Evolutionary conservation across 2,329 filamentous ascomycete genomes (phyloP), one percentile per base, ranked within the genome.

Genomic region (Cladorrhinum sp.): DNA sequence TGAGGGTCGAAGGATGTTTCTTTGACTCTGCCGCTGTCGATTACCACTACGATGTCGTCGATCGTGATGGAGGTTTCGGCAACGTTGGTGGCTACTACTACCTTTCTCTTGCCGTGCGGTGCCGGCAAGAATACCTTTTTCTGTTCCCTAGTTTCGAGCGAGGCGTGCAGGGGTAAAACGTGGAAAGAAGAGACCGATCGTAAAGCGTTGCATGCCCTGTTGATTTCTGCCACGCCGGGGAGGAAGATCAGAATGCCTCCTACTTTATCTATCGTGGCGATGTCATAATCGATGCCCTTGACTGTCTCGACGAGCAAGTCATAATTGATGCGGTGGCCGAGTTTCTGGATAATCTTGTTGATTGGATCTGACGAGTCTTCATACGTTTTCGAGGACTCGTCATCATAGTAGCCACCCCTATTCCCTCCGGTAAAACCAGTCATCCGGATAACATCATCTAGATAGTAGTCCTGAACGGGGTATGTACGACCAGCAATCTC

Each of bases 61-160:
- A 99, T 99, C 0, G 95, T 99, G 72, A 99, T 98, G 1, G 95
- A 98, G 0, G 95, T 99, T 74, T 99, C 95, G 1, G 95, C 95
- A 2, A 99, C 93, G 69, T 99, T 99, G 50, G 95, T 99, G 1
- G 95, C 91, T 6, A 93, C 91, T 32, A 99, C 90, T 12, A 99
- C 85, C 75, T 99, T 99, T 36, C 95, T 84, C 75, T 91, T 93
- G 0, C 92, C 92, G 2, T 78, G 73, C 0, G 93, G 93, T 3
- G 95, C 78, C 13, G 81, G 81, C 25, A 85, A 81, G 72, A 99
- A 99, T 0, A 99, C 95, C 23, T 86, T 84, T 62, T 90, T 89
- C 74, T 99, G 95, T 68, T 98, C 93, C 1, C 83, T 83, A 9
- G 93, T 93, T 69, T 96, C 88, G 1, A 99, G 82, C 0, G 93